Percentiles rank a stretch among this genome's conserved stretches.
These are phyloP conservation scores for Talaromyces marneffei DNA, from an alignment of 2,329 filamentous ascomycete genomes.

Conservation along the genomic window DNA sequence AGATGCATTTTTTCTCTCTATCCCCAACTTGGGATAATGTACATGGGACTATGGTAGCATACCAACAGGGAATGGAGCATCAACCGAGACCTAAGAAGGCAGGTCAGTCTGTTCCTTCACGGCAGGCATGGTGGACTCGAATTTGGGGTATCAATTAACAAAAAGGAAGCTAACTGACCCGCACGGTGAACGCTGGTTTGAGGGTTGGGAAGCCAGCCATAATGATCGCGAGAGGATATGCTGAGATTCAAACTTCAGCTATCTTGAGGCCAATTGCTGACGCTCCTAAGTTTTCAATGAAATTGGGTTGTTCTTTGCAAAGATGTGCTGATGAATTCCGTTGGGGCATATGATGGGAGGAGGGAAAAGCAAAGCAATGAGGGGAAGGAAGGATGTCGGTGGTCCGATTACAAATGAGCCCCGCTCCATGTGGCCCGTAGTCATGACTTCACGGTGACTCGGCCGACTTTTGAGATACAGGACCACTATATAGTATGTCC, in stretches of 20 bases:
- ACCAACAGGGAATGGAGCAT: constrained; percentile 29
- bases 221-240: constrained; percentile 3
- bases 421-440: no score
- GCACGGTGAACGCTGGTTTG: constrained; percentile 38
- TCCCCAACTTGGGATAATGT: background rate
- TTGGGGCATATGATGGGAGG: no score
- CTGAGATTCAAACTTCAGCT: background rate
- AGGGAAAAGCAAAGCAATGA: background rate
- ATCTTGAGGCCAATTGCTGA: background rate
- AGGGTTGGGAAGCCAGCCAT: constrained; percentile 36
- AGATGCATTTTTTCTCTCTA: background rate
- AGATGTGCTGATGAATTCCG: no score
- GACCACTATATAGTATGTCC: background rate
- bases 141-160: background rate
- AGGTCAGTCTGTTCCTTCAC: background rate
- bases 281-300: background rate
- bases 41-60: constrained; percentile 10
- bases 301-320: background rate
- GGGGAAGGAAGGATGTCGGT: background rate
- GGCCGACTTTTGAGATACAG: background rate
- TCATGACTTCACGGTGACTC: no score
- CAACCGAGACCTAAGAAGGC: constrained; percentile 27
- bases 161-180: constrained; percentile 20
- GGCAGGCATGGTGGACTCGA: background rate
- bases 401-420: background rate